Conservation (phyloP, 495 filamentous ascomycete genomes). For the Pseudoneurospora amorphoporcata region DNA sequence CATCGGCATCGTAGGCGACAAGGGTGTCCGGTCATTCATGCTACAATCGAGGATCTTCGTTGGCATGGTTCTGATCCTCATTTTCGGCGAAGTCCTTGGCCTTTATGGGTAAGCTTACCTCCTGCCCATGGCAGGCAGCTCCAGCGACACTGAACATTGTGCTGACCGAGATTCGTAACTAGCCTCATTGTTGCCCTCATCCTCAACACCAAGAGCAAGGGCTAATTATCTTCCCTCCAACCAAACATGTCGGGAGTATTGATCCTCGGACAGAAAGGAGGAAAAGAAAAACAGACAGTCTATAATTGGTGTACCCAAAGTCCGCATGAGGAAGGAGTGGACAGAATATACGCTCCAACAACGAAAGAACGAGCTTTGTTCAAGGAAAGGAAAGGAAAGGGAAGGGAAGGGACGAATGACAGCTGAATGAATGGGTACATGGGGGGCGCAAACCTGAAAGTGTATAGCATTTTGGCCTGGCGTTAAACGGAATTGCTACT, state of each 20-base stretch:
- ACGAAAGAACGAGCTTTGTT: background rate
- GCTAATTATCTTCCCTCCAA: constrained; percentile 17
- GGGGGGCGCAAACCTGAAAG: background rate
- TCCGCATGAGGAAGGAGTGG: background rate
- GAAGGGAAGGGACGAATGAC: background rate
- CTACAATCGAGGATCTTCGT: constrained; percentile 91
- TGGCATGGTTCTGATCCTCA: constrained; percentile 96
- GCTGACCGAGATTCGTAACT: background rate
- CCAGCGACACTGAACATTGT: background rate
- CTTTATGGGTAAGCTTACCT: constrained; percentile 70
- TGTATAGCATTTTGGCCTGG: constrained; percentile 20
- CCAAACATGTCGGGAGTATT: background rate
- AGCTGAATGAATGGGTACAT: background rate
- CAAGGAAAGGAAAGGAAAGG: background rate
- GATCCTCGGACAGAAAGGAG: background rate
- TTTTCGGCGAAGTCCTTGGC: constrained; percentile 95
- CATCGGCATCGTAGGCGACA: constrained; percentile 91
- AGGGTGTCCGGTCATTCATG: constrained; percentile 90
- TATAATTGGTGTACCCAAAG: background rate
- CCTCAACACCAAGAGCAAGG: constrained; percentile 46
- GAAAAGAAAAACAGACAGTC: background rate
- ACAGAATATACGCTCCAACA: background rate
- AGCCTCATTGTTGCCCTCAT: constrained; percentile 42
- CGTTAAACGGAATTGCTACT: constrained; percentile 16
- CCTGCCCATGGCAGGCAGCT: too few species aligned